phyloP scores from a whole-genome alignment of 768 basidiomycete genomes.

The Auriscalpium microsporum region DNA sequence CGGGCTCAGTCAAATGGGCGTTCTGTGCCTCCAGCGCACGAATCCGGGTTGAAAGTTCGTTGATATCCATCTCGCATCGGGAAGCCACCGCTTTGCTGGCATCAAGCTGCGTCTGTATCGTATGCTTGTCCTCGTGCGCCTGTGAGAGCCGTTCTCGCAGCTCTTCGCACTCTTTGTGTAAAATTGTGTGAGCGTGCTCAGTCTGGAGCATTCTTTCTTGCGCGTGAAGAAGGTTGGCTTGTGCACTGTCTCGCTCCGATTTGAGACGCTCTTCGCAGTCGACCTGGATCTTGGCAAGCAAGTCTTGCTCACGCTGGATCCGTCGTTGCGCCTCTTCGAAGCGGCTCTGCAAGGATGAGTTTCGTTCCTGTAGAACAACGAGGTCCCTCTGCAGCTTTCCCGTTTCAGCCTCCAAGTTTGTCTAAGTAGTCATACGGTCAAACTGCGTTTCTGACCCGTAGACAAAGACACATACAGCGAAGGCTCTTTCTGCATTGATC shows the following conservation, averaged over 20 bases:
- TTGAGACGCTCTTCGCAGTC: constrained; percentile 9
- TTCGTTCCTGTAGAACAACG: constrained; percentile 34
- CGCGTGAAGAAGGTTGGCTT: constrained; percentile 9
- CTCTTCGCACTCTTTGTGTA: constrained; percentile 9
- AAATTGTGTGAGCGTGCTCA: constrained; percentile 8
- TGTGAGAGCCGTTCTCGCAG: constrained; percentile 8
- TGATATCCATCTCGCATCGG: constrained; percentile 15
- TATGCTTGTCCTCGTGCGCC: constrained; percentile 7
- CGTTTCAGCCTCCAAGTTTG: constrained; percentile 24
- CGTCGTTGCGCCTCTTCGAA: constrained; percentile 12
- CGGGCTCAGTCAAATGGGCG: constrained; percentile 13
- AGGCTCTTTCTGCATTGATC: constrained; percentile 25
- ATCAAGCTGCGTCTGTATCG: constrained; percentile 15
- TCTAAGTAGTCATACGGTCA: constrained; percentile 8
- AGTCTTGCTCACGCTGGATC: constrained; percentile 9
- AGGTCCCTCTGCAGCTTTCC: constrained; percentile 31
- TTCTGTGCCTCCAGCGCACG: constrained; percentile 17
- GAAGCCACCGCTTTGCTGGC: constrained; percentile 5
- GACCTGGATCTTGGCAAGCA: background rate
- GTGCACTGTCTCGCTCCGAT: constrained; percentile 5
- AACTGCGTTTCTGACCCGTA: no score
- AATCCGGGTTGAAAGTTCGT: constrained; percentile 16
- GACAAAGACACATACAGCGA: constrained; percentile 23
- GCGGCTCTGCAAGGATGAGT: constrained; percentile 21
- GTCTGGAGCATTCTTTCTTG: constrained; percentile 11